Base-by-base conservation (phyloP, 768 basidiomycete species). In the Infundibulicybe gibba region DNA sequence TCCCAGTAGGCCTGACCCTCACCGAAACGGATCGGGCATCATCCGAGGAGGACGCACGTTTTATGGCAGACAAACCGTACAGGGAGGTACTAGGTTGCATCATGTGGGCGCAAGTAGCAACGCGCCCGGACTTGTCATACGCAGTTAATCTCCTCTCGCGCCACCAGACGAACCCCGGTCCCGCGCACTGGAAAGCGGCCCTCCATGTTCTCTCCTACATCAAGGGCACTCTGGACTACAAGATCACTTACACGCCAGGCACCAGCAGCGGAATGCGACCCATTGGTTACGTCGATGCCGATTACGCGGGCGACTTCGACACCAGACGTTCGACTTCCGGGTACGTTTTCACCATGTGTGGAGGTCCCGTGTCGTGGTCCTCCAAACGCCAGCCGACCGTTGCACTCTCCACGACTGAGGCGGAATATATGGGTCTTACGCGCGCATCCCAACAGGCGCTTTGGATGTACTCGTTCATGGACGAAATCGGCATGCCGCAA, bases 101-200 rank as follows among this genome's bases (percentile, higher is more conserved):
- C 12, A 61, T 59, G 49, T 61, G 57, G 32, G 44, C 54, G 1
- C 48, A 57, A 11, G 50, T 59, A n/a, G 59, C 55, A 0, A 60
- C 63, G 6, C 53, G 55, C 14, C 63, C 63, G 2, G 62, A 68
- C 43, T 43, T 66, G 5, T 52, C 61, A 2, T 61, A 45, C 43
- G 51, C 61, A 11, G 49, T 61, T 4, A 47, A 50, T 2, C 30
- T 52, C 1, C 53, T 66, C 0, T 49, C 61, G 0, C 53, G 55
- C 0, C 63, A 58, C 49, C 45, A 53, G 15, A 34, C 34, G 6
- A 60, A 64, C 41, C 66, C 66, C 6, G 60, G 62, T 0, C 42
- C 50, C 0, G 50, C 45, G 0, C 72, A 75, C 47, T 71, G 69
- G 69, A 55, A 62, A 1, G 68, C 70, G 1, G 54, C 68, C n/a